phyloP scores from a whole-genome alignment of 352 stramenopile species.

The Nothophytophthora sp. region DNA sequence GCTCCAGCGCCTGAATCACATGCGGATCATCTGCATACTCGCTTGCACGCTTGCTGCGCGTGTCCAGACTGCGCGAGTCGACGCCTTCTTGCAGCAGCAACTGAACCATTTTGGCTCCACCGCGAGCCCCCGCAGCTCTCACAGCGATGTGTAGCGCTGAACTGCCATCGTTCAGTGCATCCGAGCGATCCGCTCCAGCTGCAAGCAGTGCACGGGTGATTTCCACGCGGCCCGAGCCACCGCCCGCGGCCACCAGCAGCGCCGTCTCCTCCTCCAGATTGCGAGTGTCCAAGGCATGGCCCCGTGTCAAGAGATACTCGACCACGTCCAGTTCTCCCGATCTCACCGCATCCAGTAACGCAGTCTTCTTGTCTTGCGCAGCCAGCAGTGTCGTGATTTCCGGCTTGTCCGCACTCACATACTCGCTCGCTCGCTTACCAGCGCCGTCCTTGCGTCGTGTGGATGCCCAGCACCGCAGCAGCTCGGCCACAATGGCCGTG shows the following conservation, averaged over 20 bases:
- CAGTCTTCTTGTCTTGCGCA: conserved; percentile 15
- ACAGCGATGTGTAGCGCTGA: conserved; percentile 20
- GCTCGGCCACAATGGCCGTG: conserved; percentile 11
- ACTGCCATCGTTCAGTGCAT: conserved; percentile 18
- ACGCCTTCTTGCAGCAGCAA: conserved; percentile 19
- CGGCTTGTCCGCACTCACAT: conserved; percentile 4
- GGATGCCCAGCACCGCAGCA: conserved; percentile 16
- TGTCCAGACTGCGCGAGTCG: conserved; percentile 13
- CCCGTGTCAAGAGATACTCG: conserved; percentile 9
- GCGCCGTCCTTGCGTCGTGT: conserved; percentile 16
- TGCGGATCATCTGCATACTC: conserved; percentile 21
- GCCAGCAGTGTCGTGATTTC: conserved; percentile 18
- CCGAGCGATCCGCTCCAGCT: conserved; percentile 11
- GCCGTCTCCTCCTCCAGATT: conserved; percentile 16
- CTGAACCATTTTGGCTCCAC: conserved; percentile 12
- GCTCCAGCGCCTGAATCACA: conserved; percentile 11
- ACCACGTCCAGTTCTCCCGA: conserved; percentile 11
- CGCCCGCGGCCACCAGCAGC: conserved; percentile 14
- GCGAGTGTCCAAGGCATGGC: conserved; percentile 14
- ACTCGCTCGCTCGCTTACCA: conserved; percentile 16
- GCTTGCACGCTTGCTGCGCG: conserved; percentile 11
- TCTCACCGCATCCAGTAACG: conserved; percentile 12
- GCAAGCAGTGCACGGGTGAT: conserved; percentile 10
- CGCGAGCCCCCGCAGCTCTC: conserved; percentile 21
- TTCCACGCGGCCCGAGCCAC: conserved; percentile 5